A percentile compares a stretch with the other conserved stretches of the same genome.
These are phyloP conservation scores for Botrytis hyacinthi DNA, from an alignment of 2,329 filamentous ascomycete species.

Conservation along the genomic window DNA sequence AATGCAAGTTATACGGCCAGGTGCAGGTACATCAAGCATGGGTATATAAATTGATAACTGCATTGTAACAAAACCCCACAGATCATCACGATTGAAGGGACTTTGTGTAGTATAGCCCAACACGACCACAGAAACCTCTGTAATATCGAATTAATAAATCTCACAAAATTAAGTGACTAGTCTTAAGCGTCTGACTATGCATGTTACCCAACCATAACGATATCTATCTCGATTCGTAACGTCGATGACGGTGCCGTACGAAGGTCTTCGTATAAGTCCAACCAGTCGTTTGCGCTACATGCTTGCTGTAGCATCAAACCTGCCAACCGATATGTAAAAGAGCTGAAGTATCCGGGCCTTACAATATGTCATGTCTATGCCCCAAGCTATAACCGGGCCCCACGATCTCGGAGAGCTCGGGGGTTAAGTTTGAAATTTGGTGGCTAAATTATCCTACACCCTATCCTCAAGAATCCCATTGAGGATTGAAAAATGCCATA, in stretches of 20 bases:
- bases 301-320: background rate
- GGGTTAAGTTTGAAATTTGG: background rate
- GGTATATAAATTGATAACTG: slow-evolving; percentile 15
- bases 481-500: background rate
- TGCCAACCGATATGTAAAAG: background rate
- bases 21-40: slow-evolving; percentile 5
- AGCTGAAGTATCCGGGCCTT: background rate
- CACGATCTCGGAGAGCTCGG: background rate
- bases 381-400: background rate
- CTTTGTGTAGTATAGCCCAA: background rate
- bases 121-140: background rate
- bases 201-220: background rate
- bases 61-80: slow-evolving; percentile 19
- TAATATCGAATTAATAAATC: background rate
- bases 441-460: background rate
- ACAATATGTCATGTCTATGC: background rate
- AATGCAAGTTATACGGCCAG: slow-evolving; percentile 1
- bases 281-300: background rate
- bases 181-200: background rate
- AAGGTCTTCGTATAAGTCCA: background rate
- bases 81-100: slow-evolving; percentile 14
- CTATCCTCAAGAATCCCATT: background rate
- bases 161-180: background rate
- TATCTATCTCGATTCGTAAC: background rate
- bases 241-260: background rate